Base-by-base conservation (phyloP, 2,329 filamentous ascomycete genomes). In the Calonectria crousiana region DNA sequence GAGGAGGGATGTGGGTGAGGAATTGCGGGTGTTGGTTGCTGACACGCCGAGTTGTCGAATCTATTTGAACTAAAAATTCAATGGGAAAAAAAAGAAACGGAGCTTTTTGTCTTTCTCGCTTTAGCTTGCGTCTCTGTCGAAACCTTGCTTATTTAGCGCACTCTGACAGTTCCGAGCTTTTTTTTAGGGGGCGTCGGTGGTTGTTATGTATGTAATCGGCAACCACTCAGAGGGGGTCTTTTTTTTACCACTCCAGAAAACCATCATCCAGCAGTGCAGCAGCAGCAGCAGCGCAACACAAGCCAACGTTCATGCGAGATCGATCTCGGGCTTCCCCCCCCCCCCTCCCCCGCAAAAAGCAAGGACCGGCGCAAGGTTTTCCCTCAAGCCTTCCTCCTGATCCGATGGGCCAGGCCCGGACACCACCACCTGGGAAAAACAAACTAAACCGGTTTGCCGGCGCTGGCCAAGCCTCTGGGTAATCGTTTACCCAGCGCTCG, bases 281-380 rank as follows among this genome's bases (percentile, higher is more conserved):
- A 8, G 28, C 49, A 36, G 10, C 34, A 32, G 32, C 53, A 58
- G 11, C 53, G 18, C 41, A 47, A 60, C 56, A 60, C 66, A 66
- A 69, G 38, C 44, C 69, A 71, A 74, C 72, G 68, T 74, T 64
- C 67, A 74, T 74, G 72, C 72, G 72, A 74, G 72, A 74, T 77
- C 76, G 73, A 73, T 66, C 32, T 67, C 34, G 36, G 41, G 14
- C 41, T 41, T 32, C n/a, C n/a, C n/a, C 36, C 32, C 6, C 14
- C 30, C 28, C n/a, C 49, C 23, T 38, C 26, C 65, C 66, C 66
- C 70, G 51, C 58, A 69, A 73, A 73, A 72, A 49, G 32, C 26
- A 69, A 66, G 38, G 52, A 30, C 69, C 69, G 20, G 23, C 44
- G 47, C 73, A 58, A 67, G 71, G 70, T 73, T 79, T 78, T 78